Evolutionary conservation across 768 basidiomycete genomes (phyloP), one percentile per base, ranked within the genome.

Genomic region (Hericium alpestre): DNA sequence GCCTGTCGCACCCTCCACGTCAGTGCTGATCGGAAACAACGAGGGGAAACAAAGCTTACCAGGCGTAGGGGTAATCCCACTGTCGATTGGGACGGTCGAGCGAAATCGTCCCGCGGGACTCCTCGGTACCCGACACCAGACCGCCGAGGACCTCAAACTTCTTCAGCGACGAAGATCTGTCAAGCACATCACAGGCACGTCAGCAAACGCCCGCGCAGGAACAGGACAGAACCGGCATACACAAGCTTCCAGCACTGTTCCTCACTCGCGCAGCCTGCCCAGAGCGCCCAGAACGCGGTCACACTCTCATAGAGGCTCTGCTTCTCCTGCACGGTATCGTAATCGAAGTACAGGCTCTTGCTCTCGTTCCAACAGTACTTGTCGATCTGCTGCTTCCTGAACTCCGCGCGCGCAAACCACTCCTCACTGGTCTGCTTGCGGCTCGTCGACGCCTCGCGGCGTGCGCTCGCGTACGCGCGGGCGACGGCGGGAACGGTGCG

Each of bases 81-180:
- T 99, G 95, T 61, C 95, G 90, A 73, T 97, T 97, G 15, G 95
- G 95, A 51, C 96, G 79, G 65, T 96, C 93, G 55, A 99, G 76
- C 15, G 94, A 95, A 58, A 98, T 94, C 69, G 90, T 89, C 55
- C 95, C 95, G 58, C 95, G 81, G 41, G 93, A 96, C 69, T 93
- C 90, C 64, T 99, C 96, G 1, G 95, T 98, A 43, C 95, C 95
- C 18, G 93, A 93, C 15, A 96, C 94, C 22, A 98, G 75, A 8
- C 95, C 95, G 20, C 95, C 95, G 4, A 94, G 80, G 22, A 91
- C 95, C 67, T 99, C 95, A 61, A 99, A 97, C 76, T 96, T 97
- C 72, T 86, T 83, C 67, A 99, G 70, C 18, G 92, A 93, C 55
- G 89, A 76, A 18, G 87, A 83, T 48, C 93, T 94, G 66, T 51